These are phyloP conservation scores for Phaeophleospora eucalypticola DNA, from an alignment of 2,329 filamentous ascomycete genomes.

Conservation along the genomic window DNA sequence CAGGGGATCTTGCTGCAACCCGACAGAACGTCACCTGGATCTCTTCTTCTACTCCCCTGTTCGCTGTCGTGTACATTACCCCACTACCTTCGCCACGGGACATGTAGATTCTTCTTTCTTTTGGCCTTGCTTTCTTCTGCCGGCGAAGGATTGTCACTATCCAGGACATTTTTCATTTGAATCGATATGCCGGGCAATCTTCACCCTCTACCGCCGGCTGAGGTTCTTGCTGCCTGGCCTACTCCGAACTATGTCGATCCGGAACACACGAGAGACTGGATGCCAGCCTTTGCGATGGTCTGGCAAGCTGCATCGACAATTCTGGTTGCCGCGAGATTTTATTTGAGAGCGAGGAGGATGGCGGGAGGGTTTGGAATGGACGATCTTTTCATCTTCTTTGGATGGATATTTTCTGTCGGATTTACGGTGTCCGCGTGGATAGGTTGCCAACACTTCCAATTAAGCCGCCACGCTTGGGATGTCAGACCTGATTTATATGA, in stretches of 20 bases:
- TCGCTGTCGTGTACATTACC: conserved; percentile 3
- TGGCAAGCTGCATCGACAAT: conserved; percentile 20
- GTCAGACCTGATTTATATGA: conserved; percentile 12
- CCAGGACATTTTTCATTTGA: no score
- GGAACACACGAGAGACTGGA: conserved; percentile 17
- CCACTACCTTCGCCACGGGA: no score
- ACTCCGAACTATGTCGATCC: conserved; percentile 13
- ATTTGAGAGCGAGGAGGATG: conserved; percentile 16
- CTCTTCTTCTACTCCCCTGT: not conserved
- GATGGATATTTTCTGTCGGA: conserved; percentile 22
- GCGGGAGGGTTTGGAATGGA: conserved; percentile 23
- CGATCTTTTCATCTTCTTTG: conserved; percentile 24
- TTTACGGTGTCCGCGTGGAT: conserved; percentile 19
- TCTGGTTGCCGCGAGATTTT: conserved; percentile 20
- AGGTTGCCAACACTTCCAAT: conserved; percentile 10
- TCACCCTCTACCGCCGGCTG: conserved; percentile 8
- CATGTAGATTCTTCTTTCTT: no score
- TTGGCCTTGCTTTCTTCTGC: no score
- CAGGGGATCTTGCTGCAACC: not conserved
- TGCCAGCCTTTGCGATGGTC: conserved; percentile 21
- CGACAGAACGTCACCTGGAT: not conserved
- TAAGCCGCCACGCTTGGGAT: conserved; percentile 27
- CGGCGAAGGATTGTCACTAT: no score
- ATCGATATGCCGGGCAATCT: conserved; percentile 17
- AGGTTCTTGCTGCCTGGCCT: conserved; percentile 10